phyloP scores from a whole-genome alignment of 1,284 basidiomycete genomes.

The Phlebopus sp. region DNA sequence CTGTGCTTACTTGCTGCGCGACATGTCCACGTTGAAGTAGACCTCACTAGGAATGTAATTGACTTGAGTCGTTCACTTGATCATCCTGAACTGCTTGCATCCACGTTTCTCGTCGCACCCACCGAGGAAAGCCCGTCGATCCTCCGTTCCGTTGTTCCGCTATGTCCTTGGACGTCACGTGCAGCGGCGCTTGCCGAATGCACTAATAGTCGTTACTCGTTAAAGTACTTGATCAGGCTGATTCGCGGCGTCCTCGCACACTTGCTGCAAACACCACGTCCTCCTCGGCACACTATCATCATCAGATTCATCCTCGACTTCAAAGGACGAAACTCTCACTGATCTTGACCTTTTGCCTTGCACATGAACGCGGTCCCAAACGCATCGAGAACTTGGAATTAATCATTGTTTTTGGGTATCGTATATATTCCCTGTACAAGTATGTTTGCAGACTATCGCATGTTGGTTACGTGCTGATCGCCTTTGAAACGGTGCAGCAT shows the following conservation, averaged over 20 bases:
- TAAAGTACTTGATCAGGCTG: constrained; percentile 45
- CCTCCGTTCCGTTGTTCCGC: constrained; percentile 16
- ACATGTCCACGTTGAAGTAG: too few relatives aligned
- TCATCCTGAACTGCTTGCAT: too few relatives aligned
- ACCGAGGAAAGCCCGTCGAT: background rate
- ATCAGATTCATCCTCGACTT: constrained; percentile 24
- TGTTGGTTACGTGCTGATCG: constrained; percentile 19
- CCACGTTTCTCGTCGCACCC: too few relatives aligned
- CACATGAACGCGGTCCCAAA: background rate
- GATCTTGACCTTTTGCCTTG: constrained; percentile 15
- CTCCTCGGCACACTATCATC: constrained; percentile 5
- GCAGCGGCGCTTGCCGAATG: constrained; percentile 28
- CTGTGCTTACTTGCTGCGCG: constrained; percentile 13
- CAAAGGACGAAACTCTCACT: constrained; percentile 7
- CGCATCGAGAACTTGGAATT: constrained; percentile 6
- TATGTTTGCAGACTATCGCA: background rate
- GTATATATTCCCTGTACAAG: constrained; percentile 17
- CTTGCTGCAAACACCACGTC: constrained; percentile 15
- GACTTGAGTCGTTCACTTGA: background rate
- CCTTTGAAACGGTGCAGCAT: constrained; percentile 19
- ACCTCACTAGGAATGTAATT: too few relatives aligned
- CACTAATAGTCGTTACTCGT: constrained; percentile 37
- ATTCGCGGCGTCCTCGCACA: constrained; percentile 12
- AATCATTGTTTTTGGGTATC: constrained; percentile 3
- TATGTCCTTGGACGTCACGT: constrained; percentile 23